Evolutionary conservation across 768 basidiomycete genomes (phyloP).

Genomic region (Lactarius akahatsu): DNA sequence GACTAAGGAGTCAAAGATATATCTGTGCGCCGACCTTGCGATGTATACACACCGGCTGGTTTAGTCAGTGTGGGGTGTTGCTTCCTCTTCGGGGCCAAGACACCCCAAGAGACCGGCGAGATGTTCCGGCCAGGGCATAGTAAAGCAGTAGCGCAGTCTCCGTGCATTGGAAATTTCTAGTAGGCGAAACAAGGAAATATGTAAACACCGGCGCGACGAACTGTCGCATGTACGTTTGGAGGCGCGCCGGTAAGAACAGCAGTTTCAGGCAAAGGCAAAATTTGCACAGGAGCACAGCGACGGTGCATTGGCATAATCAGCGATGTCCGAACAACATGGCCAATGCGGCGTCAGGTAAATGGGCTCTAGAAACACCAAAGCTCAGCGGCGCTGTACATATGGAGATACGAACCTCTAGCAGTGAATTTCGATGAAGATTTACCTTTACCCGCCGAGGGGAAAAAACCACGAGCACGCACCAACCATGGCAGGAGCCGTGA

Average conservation of each 20-base stretch:
- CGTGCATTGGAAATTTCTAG: background rate
- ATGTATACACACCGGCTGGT: background rate
- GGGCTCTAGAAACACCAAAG: background rate
- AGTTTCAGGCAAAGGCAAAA: background rate
- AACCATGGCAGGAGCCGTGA: no score
- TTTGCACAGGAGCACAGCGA: background rate
- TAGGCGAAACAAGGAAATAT: background rate
- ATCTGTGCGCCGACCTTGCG: background rate
- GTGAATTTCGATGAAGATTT: background rate
- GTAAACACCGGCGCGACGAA: background rate
- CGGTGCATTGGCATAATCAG: background rate
- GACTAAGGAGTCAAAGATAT: background rate
- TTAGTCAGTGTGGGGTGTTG: background rate
- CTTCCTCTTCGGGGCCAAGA: background rate
- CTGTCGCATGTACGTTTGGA: background rate
- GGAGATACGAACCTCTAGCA: background rate
- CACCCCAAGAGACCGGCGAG: no score
- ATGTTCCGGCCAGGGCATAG: background rate
- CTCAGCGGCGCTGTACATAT: background rate
- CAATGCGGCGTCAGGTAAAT: slow-evolving; percentile 3
- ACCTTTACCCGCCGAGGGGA: background rate
- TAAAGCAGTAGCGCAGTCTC: background rate
- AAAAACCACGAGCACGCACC: background rate
- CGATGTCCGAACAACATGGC: background rate
- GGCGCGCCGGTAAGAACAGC: background rate